A percentile compares a stretch with the other conserved stretches of the same genome.
These are phyloP conservation scores for Penicillium freii DNA, from an alignment of 2,329 filamentous ascomycete genomes.

Conservation along the genomic window DNA sequence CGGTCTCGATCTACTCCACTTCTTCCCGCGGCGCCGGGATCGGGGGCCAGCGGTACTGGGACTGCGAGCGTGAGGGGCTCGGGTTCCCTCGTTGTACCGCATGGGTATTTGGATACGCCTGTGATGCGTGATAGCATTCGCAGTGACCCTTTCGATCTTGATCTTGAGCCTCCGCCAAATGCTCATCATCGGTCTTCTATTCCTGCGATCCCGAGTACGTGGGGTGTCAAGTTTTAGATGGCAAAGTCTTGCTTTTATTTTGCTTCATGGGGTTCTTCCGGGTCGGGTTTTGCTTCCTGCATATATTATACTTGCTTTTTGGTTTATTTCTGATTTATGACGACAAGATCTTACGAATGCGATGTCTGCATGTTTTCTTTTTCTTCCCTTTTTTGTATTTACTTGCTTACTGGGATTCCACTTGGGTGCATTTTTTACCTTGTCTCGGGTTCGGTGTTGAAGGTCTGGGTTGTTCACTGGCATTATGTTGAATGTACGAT, in stretches of 20 bases:
- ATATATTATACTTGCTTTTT: not conserved
- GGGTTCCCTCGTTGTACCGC: not conserved
- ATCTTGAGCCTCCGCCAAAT: slow-evolving; percentile 33
- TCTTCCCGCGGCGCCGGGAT: slow-evolving; percentile 8
- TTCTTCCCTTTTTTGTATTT: not conserved
- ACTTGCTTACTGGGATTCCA: not conserved
- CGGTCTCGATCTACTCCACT: slow-evolving; percentile 17
- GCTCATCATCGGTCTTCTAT: slow-evolving; percentile 26
- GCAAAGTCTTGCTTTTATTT: not conserved
- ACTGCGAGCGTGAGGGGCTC: slow-evolving; percentile 5
- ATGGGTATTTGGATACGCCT: slow-evolving; percentile 2
- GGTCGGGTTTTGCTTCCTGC: not conserved
- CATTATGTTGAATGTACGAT: not conserved
- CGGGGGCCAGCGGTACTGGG: slow-evolving; percentile 8
- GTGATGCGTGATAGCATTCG: slow-evolving; percentile 26
- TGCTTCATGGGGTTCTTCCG: no score
- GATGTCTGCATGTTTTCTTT: not conserved
- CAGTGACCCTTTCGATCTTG: slow-evolving; percentile 37
- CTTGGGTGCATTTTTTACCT: not conserved
- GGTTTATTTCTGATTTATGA: not conserved
- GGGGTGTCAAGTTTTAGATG: slow-evolving; percentile 7
- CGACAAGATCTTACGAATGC: slow-evolving; percentile 6
- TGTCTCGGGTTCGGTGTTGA: not conserved
- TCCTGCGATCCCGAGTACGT: slow-evolving; percentile 2
- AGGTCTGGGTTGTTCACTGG: not conserved